A percentile compares a stretch with the other conserved stretches of the same genome.
phyloP scores from a whole-genome alignment of 2,329 filamentous ascomycete genomes.

The Fusarium napiforme region DNA sequence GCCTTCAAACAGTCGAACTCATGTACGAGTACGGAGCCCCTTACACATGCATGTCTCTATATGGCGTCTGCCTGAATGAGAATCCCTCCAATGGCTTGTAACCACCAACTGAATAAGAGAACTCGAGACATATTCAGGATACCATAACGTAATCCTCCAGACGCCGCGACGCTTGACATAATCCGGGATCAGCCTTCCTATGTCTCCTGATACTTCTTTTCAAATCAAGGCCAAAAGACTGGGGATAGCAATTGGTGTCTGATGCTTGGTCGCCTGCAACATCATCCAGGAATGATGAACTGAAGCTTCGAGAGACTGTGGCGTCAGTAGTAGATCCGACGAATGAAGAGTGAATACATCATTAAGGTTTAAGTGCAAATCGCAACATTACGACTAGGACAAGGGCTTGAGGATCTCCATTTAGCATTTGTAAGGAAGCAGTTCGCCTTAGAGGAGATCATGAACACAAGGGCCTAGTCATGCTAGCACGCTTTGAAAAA shows the following conservation, averaged over 20 bases:
- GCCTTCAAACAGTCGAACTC: neutral
- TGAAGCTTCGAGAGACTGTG: neutral
- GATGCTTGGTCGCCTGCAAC: neutral
- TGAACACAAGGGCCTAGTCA: neutral
- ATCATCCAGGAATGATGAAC: neutral
- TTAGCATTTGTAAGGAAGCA: neutral
- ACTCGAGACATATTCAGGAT: neutral
- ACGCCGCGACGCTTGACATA: neutral
- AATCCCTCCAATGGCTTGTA: neutral
- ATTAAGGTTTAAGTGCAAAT: neutral
- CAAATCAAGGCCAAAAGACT: neutral
- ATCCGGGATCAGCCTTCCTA: neutral
- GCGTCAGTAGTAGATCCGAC: neutral
- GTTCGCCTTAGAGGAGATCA: conserved; percentile 1
- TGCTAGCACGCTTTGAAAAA: conserved; percentile 1
- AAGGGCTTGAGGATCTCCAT: conserved; percentile 2
- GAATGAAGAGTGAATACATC: neutral
- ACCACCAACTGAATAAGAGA: neutral
- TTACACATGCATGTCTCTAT: neutral
- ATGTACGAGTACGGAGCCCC: neutral
- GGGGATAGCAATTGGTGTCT: neutral
- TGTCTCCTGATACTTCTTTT: neutral
- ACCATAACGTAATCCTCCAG: neutral
- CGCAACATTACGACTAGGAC: conserved; percentile 8
- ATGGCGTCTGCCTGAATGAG: neutral